phyloP scores from a whole-genome alignment of 2,329 filamentous ascomycete genomes.

The Sclerotinia spermophila region DNA sequence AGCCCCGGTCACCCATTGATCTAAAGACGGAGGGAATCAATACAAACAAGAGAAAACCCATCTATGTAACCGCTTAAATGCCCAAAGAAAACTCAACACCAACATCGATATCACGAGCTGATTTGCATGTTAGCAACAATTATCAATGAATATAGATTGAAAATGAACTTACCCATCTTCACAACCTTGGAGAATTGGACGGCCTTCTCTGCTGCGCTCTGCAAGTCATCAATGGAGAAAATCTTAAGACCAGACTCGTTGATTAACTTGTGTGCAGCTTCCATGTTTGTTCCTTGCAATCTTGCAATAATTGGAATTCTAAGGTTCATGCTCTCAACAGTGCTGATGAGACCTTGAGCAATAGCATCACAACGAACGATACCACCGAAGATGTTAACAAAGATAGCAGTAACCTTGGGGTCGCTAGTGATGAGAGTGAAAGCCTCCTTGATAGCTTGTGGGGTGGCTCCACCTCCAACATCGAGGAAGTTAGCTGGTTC shows the following conservation, averaged over 20 bases:
- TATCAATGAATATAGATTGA: neutral
- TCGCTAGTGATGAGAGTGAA: constrained; percentile 99
- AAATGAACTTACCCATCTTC: constrained; percentile 74
- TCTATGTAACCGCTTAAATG: constrained; percentile 55
- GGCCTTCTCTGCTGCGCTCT: constrained; percentile 94
- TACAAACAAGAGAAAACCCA: constrained; percentile 32
- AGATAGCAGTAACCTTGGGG: constrained; percentile 96
- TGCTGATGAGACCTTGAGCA: constrained; percentile 91
- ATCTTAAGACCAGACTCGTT: constrained; percentile 99
- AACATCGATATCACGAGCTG: constrained; percentile 92
- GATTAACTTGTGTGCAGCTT: constrained; percentile 86
- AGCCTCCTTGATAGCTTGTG: constrained; percentile 92
- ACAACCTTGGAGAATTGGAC: constrained; percentile 99
- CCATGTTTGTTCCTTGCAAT: constrained; percentile 98
- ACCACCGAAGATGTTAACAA: constrained; percentile 99
- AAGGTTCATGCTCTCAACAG: constrained; percentile 90
- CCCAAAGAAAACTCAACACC: constrained; percentile 92
- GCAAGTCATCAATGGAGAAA: constrained; percentile 98
- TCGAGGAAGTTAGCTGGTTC: constrained; percentile 97
- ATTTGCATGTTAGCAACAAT: constrained; percentile 29
- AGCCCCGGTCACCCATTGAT: constrained; percentile 26
- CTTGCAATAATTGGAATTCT: constrained; percentile 95
- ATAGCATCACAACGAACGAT: constrained; percentile 98
- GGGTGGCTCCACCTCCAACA: constrained; percentile 95
- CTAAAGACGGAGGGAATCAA: constrained; percentile 35